A percentile compares a stretch with the other conserved stretches of the same genome.
Conservation (phyloP, 1,284 basidiomycete species). For the Apiotrichum siamense region DNA sequence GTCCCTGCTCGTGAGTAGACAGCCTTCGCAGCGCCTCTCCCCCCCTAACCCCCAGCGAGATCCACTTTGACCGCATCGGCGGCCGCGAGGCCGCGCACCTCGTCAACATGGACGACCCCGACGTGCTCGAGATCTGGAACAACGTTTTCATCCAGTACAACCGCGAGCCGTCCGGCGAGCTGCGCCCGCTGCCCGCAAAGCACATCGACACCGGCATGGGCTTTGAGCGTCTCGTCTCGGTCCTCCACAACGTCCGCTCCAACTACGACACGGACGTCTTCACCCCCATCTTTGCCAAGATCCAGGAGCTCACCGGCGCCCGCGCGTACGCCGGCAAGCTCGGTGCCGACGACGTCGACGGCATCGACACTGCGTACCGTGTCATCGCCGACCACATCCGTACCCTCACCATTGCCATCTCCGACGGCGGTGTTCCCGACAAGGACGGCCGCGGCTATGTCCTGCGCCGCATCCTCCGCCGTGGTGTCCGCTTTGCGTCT, state of each 20-base stretch:
- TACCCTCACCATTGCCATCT: constrained; percentile 90
- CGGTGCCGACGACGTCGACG: constrained; percentile 86
- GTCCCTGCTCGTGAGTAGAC: constrained; percentile 66
- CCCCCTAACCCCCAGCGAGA: constrained; percentile 53
- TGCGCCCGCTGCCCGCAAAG: constrained; percentile 78
- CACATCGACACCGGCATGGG: constrained; percentile 99
- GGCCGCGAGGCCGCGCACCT: constrained; percentile 78
- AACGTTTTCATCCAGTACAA: constrained; percentile 99
- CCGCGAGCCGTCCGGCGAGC: constrained; percentile 78
- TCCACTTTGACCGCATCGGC: constrained; percentile 94
- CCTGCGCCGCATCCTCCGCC: constrained; percentile 79
- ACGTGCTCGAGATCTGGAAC: constrained; percentile 99
- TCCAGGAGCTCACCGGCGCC: constrained; percentile 84
- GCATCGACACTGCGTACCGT: constrained; percentile 94
- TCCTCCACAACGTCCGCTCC: constrained; percentile 81
- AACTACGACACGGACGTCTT: constrained; percentile 99
- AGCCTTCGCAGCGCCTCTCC: not conserved
- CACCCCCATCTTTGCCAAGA: constrained; percentile 76
- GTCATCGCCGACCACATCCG: constrained; percentile 96
- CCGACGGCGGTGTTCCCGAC: constrained; percentile 92
- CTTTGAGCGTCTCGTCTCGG: constrained; percentile 93
- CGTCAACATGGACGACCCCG: constrained; percentile 93
- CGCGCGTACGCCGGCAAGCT: constrained; percentile 84
- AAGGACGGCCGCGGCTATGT: constrained; percentile 97
- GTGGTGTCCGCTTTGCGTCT: constrained; percentile 88